Conservation (phyloP, 1,284 basidiomycete genomes). For the Marasmius tenuissimus region DNA sequence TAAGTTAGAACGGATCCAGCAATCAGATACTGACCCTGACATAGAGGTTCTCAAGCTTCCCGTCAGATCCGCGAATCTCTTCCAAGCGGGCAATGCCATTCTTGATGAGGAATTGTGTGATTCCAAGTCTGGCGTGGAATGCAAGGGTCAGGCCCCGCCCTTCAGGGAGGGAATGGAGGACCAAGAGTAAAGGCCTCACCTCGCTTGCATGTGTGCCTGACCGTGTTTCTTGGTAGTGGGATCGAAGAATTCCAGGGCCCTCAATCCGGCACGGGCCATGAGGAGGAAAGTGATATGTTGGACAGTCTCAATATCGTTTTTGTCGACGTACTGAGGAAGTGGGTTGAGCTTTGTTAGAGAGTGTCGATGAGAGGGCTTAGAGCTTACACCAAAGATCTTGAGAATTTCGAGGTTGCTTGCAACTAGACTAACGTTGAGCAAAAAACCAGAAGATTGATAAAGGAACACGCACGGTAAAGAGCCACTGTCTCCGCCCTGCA, state of each 20-base stretch:
- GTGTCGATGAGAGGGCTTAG: not conserved
- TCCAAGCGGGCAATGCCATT: slow-evolving; percentile 72
- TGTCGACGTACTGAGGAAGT: slow-evolving; percentile 55
- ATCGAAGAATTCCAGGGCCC: slow-evolving; percentile 82
- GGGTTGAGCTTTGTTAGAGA: not conserved
- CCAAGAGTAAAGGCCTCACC: slow-evolving; percentile 39
- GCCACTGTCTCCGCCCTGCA: slow-evolving; percentile 85
- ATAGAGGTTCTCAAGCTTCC: slow-evolving; percentile 66
- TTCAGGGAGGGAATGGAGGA: not conserved
- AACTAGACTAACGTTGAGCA: slow-evolving; percentile 40
- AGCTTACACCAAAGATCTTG: slow-evolving; percentile 69
- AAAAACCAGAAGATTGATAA: not conserved
- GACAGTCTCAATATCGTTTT: slow-evolving; percentile 72
- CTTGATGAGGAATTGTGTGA: slow-evolving; percentile 74
- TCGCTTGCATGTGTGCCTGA: slow-evolving; percentile 91
- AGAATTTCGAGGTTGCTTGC: slow-evolving; percentile 72
- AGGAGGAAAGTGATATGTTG: slow-evolving; percentile 80
- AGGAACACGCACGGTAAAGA: slow-evolving; percentile 59
- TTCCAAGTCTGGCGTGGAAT: slow-evolving; percentile 59
- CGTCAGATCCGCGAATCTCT: slow-evolving; percentile 57
- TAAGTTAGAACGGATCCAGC: not conserved
- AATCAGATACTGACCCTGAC: slow-evolving; percentile 50
- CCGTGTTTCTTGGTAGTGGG: slow-evolving; percentile 79
- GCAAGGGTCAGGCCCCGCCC: not conserved
- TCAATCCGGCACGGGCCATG: slow-evolving; percentile 82